These are phyloP conservation scores for Jatropha curcas DNA, from an alignment of 345 rosid genomes.

Conservation along the genomic window DNA sequence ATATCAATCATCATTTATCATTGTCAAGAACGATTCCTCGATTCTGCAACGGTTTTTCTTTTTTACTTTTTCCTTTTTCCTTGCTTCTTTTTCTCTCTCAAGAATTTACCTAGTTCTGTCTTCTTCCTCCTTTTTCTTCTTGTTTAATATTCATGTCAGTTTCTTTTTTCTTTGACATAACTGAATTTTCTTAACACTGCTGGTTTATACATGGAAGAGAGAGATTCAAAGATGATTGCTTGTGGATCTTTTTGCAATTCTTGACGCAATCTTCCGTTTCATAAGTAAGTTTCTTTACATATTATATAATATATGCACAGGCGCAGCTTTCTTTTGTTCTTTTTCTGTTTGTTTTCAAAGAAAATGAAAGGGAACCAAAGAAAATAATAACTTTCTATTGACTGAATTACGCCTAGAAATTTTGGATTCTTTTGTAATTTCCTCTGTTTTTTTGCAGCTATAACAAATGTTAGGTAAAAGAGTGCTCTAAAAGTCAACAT, in stretches of 20 bases:
- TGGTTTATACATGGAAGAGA: no score
- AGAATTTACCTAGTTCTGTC: conserved; percentile 2
- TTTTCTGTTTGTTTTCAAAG: conserved; percentile 15
- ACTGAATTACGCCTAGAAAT: neutral
- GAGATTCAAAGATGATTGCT: neutral
- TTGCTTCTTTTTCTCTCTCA: neutral
- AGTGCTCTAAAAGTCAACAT: conserved; percentile 31
- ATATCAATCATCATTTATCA: conserved; percentile 26
- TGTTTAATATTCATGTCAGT: neutral
- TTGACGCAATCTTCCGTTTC: neutral
- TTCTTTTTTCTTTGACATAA: no score
- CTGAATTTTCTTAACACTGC: no score
- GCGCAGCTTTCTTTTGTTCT: neutral
- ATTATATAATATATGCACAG: no score
- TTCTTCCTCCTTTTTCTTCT: neutral
- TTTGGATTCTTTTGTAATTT: conserved; percentile 8
- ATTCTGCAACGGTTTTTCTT: no score
- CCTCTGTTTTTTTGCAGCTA: conserved; percentile 11
- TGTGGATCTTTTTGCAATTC: neutral
- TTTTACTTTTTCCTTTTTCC: no score
- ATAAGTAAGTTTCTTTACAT: neutral
- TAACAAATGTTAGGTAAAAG: conserved; percentile 28
- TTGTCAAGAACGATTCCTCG: neutral
- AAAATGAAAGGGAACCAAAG: neutral
- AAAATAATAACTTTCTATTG: neutral